These are phyloP conservation scores for Candida vaughaniae DNA, from an alignment of 805 yeast species.

Conservation along the genomic window DNA sequence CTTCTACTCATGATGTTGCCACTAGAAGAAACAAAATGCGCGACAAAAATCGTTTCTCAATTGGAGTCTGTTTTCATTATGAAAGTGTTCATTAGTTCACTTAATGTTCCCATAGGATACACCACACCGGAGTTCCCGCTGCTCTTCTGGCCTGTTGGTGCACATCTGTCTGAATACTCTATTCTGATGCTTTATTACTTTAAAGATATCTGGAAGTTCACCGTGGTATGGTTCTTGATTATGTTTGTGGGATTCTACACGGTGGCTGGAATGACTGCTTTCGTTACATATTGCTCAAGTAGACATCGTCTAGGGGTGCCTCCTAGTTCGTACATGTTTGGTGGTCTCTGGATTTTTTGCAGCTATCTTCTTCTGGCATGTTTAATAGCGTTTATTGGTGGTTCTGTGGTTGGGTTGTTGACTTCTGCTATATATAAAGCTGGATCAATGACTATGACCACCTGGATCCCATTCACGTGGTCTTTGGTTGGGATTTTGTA, in stretches of 20 bases:
- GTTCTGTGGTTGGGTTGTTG: slow-evolving; percentile 75
- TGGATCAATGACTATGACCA: slow-evolving; percentile 82
- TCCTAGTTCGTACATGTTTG: slow-evolving; percentile 1
- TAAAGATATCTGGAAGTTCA: slow-evolving; percentile 77
- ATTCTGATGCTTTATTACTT: slow-evolving; percentile 65
- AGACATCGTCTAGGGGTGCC: slow-evolving; percentile 18
- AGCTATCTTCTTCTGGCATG: slow-evolving; percentile 55
- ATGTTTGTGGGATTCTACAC: slow-evolving; percentile 61
- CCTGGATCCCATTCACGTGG: slow-evolving; percentile 93
- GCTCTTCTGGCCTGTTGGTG: slow-evolving; percentile 64
- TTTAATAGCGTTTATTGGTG: slow-evolving; percentile 65
- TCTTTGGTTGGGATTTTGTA: slow-evolving; percentile 66
- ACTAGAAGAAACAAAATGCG: not conserved
- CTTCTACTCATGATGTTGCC: slow-evolving; percentile 71
- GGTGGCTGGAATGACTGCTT: slow-evolving; percentile 63
- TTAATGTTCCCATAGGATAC: slow-evolving; percentile 78
- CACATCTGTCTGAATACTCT: slow-evolving; percentile 35
- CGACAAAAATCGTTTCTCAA: not conserved
- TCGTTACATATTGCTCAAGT: slow-evolving; percentile 22
- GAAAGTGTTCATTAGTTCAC: slow-evolving; percentile 33
- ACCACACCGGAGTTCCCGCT: slow-evolving; percentile 79
- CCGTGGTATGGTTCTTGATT: slow-evolving; percentile 78
- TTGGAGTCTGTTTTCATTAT: slow-evolving; percentile 11
- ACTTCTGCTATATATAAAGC: slow-evolving; percentile 74
- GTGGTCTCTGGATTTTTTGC: slow-evolving; percentile 6